phyloP scores from a whole-genome alignment of 2,329 filamentous ascomycete species.

The Pseudogymnoascus sp. region DNA sequence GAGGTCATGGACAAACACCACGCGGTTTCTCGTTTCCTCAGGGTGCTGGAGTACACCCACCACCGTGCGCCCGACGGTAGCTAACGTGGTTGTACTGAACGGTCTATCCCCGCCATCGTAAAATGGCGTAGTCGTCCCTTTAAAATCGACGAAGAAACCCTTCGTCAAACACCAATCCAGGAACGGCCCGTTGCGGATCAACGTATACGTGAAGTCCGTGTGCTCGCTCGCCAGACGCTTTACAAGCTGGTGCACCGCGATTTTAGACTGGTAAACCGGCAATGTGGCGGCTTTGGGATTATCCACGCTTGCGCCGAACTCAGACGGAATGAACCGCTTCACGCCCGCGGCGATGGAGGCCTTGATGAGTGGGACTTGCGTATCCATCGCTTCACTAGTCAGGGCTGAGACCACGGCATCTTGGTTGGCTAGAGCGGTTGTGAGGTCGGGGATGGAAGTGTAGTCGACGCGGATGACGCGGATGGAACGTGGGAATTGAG shows the following conservation, averaged over 20 bases:
- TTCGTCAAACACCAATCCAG: background rate
- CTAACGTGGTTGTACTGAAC: background rate
- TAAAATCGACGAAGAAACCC: background rate
- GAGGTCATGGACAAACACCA: slow-evolving; percentile 37
- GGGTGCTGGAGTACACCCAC: background rate
- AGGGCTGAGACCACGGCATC: slow-evolving; percentile 50
- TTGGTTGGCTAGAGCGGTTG: slow-evolving; percentile 41
- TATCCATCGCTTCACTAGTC: slow-evolving; percentile 24
- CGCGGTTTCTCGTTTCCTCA: slow-evolving; percentile 34
- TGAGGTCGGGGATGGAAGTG: slow-evolving; percentile 33
- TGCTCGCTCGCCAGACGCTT: background rate
- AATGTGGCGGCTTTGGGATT: background rate
- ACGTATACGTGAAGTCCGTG: background rate
- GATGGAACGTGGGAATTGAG: slow-evolving; percentile 25
- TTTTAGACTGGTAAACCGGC: background rate
- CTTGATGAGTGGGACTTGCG: slow-evolving; percentile 32
- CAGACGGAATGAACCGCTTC: background rate
- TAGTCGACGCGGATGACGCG: slow-evolving; percentile 41
- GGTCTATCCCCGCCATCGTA: background rate
- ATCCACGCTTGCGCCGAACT: background rate
- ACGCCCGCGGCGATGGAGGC: background rate
- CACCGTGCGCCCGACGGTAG: background rate
- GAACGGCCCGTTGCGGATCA: background rate
- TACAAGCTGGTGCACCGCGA: background rate
- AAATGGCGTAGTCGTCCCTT: background rate